Percentiles rank a stretch among this genome's conserved stretches.
Evolutionary conservation across 78 protist genomes (phyloP).

Genomic region (Ministeria vibrans): DNA sequence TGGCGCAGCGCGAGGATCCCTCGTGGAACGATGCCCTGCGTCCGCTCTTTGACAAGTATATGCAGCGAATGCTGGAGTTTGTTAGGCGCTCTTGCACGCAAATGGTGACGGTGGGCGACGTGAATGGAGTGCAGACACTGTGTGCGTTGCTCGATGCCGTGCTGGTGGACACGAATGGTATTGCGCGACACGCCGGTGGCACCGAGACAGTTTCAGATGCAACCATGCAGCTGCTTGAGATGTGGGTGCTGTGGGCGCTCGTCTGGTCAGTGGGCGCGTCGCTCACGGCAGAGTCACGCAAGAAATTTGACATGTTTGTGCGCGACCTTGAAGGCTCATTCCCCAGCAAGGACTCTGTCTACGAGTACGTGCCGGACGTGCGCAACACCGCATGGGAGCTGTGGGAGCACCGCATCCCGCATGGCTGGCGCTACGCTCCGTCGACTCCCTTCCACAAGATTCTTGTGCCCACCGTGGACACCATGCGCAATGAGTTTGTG

Average conservation of each 20-base stretch:
- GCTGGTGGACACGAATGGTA: conserved; percentile 53
- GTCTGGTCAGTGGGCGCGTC: conserved; percentile 74
- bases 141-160: conserved; percentile 48
- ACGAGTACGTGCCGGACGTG: conserved; percentile 63
- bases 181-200: conserved; percentile 10
- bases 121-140: conserved; percentile 38
- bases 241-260: conserved; percentile 52
- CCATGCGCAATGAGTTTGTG: conserved; percentile 46
- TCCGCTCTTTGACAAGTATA: conserved; percentile 24
- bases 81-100: conserved; percentile 21
- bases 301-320: conserved; percentile 42
- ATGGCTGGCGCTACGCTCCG: conserved; percentile 19
- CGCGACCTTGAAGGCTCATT: conserved; percentile 64
- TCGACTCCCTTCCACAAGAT: conserved; percentile 53
- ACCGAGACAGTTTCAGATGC: neutral
- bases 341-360: conserved; percentile 58
- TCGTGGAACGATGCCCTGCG: neutral
- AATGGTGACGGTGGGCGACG: conserved; percentile 28
- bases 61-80: conserved; percentile 14
- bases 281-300: conserved; percentile 39
- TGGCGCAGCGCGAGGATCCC: neutral
- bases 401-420: conserved; percentile 43
- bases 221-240: conserved; percentile 24
- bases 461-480: conserved; percentile 81
- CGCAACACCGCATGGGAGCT: conserved; percentile 33